These are phyloP conservation scores for Pythium apleroticum DNA, from an alignment of 352 stramenopile genomes.

Conservation along the genomic window DNA sequence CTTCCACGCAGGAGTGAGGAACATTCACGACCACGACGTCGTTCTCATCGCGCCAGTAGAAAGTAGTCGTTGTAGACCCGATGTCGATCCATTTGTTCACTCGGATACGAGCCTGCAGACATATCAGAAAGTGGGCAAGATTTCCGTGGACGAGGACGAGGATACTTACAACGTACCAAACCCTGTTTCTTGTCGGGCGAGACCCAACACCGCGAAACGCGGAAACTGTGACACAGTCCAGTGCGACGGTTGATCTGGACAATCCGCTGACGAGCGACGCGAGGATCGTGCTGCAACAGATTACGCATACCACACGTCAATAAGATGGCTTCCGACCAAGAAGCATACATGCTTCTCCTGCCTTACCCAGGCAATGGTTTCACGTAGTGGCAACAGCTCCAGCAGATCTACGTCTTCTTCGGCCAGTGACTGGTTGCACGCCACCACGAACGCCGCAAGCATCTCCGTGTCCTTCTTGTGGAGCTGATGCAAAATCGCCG, in stretches of 20 bases:
- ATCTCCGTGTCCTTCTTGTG: slow-evolving; percentile 27
- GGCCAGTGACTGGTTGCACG: slow-evolving; percentile 23
- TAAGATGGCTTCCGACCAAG: too few species aligned
- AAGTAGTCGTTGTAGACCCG: slow-evolving; percentile 41
- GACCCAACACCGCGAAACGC: slow-evolving; percentile 30
- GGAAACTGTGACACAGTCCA: slow-evolving; percentile 26
- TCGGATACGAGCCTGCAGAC: slow-evolving; percentile 33
- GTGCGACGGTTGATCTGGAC: slow-evolving; percentile 30
- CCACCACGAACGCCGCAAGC: slow-evolving; percentile 23
- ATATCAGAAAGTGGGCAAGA: too few species aligned
- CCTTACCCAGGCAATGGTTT: slow-evolving; percentile 46
- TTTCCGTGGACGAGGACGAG: not conserved
- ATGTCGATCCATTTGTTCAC: slow-evolving; percentile 61
- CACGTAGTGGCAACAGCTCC: slow-evolving; percentile 33
- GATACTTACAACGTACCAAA: slow-evolving; percentile 11
- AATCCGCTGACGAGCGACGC: slow-evolving; percentile 26
- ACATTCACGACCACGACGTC: slow-evolving; percentile 57
- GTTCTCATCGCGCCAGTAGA: slow-evolving; percentile 44
- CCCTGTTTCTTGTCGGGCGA: slow-evolving; percentile 27
- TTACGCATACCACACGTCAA: not conserved
- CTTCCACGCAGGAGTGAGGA: slow-evolving; percentile 46
- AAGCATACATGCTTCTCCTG: too few species aligned
- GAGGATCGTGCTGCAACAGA: slow-evolving; percentile 27
- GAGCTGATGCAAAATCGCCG: slow-evolving; percentile 39
- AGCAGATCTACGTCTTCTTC: slow-evolving; percentile 32